Base-by-base conservation (phyloP, 306 rosid genomes). In the Dryas drummondii region DNA sequence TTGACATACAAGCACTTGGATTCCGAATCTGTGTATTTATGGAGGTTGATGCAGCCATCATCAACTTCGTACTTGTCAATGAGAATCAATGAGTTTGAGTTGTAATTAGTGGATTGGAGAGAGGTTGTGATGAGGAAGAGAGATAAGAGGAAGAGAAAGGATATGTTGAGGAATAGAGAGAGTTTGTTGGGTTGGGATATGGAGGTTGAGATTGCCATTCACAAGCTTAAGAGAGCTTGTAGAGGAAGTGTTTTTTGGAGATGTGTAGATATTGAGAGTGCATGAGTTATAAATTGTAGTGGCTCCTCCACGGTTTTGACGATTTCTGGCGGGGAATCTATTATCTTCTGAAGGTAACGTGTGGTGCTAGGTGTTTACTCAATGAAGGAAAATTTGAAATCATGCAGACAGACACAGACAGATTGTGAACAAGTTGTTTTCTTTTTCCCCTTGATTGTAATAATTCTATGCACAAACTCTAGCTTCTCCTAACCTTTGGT, bases 1-100 rank as follows among this genome's bases (percentile, higher is more conserved):
- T 78, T 74, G 49, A 90, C 79, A 75, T 82, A 87, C 2, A 61
- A 70, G 68, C 98, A 93, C 84, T 87, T 88, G 13, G 89, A 51
- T 15, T 11, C 59, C 15, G 15, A 59, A 56, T 88, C 91, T 46
- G 81, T 22, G 17, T 37, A 61, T 9, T 74, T 56, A 59, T 87
- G 87, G 40, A 89, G 86, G 5, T 68, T 79, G 5, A 72, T 60
- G 79, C 94, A 89, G 14, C 80, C 87, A 61, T 85, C 67, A 51
- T 76, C 57, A 59, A 48, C 67, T 55, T 17, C 4, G 32, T 11
- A 8, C 17, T 1, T 73, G 53, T 57, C 63, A 10, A 5, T 57
- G 63, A 19, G 15, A 57, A 8, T 57, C 44, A 22, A 73, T 32
- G 47, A 71, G 37, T 37, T 66, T 60, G 79, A 48, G 76, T 40